A percentile compares a stretch with the other conserved stretches of the same genome.
Evolutionary conservation across 768 basidiomycete genomes (phyloP).

Genomic region (Hypsizygus marmoreus): DNA sequence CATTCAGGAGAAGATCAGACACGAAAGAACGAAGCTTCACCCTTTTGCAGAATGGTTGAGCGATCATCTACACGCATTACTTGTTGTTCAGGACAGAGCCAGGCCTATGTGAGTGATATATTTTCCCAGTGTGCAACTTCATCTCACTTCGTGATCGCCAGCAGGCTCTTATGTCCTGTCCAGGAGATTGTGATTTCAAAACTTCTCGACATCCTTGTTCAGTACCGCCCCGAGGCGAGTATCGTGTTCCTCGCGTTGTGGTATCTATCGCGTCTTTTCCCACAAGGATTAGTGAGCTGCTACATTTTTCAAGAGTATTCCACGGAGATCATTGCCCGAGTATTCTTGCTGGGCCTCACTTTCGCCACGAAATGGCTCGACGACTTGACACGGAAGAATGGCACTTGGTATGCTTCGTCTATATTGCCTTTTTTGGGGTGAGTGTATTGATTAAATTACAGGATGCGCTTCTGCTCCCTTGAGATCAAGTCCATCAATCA

Average conservation of each 20-base stretch:
- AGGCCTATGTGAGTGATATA: constrained; percentile 2
- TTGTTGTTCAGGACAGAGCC: not conserved
- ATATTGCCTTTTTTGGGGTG: not conserved
- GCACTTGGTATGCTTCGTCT: constrained; percentile 46
- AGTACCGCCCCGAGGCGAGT: constrained; percentile 4
- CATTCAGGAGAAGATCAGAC: too few relatives aligned
- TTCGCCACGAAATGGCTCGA: constrained; percentile 67
- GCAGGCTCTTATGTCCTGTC: too few relatives aligned
- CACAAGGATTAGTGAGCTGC: constrained; percentile 39
- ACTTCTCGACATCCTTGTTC: constrained; percentile 2
- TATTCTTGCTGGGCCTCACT: constrained; percentile 54
- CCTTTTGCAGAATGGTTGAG: constrained; percentile 13
- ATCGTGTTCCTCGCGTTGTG: constrained; percentile 56
- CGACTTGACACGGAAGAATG: constrained; percentile 53
- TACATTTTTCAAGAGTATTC: constrained; percentile 34
- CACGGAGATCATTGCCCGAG: constrained; percentile 48
- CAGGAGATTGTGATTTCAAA: too few relatives aligned
- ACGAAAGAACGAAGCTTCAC: not conserved
- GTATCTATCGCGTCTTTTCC: constrained; percentile 60
- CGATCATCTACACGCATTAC: constrained; percentile 8
- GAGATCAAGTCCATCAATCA: constrained; percentile 4
- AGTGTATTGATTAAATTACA: not conserved
- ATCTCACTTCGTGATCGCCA: too few relatives aligned
- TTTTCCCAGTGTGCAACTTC: too few relatives aligned
- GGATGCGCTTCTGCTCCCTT: constrained; percentile 15